A percentile compares a stretch with the other conserved stretches of the same genome.
phyloP scores from a whole-genome alignment of 139 green algal species.

The Micractinium conductrix region DNA sequence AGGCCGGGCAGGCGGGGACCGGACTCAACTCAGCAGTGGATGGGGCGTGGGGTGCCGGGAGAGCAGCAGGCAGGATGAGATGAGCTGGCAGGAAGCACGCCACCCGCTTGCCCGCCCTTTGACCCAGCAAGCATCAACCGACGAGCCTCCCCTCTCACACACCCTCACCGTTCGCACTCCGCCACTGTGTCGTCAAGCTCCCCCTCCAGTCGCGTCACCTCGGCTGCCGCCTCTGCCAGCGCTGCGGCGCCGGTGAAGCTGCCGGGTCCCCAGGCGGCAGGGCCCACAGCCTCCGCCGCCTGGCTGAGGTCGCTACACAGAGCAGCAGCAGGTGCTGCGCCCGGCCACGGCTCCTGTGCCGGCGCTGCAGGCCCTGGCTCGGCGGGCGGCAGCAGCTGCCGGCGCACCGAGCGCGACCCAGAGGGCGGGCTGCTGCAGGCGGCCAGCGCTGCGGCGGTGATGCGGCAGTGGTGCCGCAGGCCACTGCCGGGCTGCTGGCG shows the following conservation, averaged over 20 bases:
- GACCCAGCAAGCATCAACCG: too few relatives aligned
- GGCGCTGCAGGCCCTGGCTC: neutral
- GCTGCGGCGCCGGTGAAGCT: neutral
- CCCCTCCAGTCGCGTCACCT: neutral
- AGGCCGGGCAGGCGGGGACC: too few relatives aligned
- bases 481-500: neutral
- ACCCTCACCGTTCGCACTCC: conserved; percentile 6
- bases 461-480: neutral
- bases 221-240: neutral
- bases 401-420: neutral
- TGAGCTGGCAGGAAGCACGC: neutral
- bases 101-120: too few relatives aligned
- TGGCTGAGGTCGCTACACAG: neutral
- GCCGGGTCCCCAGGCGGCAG: neutral
- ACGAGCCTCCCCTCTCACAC: too few relatives aligned
- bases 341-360: neutral
- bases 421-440: neutral
- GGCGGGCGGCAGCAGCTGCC: neutral
- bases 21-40: too few relatives aligned
- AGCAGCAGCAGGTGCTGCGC: neutral
- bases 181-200: conserved; percentile 10
- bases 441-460: neutral
- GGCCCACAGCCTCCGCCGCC: conserved; percentile 3
- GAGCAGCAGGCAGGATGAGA: neutral
- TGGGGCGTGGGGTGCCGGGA: too few relatives aligned